These are phyloP conservation scores for Megacollybia platyphylla DNA, from an alignment of 1,284 basidiomycete species.

Conservation along the genomic window DNA sequence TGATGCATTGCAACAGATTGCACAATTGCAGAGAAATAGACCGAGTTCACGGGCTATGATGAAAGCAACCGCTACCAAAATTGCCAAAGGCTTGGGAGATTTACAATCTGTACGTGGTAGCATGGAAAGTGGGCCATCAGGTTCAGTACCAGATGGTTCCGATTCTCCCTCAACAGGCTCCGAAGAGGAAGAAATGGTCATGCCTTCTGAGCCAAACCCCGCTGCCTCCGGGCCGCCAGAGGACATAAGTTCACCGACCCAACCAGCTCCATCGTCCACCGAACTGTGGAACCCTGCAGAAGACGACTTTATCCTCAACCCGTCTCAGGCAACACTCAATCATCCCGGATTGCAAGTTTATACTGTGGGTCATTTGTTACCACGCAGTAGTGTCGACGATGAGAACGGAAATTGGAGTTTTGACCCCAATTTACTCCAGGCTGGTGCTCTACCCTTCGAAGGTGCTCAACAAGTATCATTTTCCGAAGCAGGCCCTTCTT, in stretches of 20 bases:
- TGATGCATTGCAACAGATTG: constrained; percentile 37
- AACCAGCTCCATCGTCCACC: not conserved
- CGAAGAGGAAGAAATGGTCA: constrained; percentile 8
- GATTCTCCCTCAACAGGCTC: constrained; percentile 9
- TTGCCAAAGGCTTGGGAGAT: constrained; percentile 2
- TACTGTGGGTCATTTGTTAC: constrained; percentile 71
- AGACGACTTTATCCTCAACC: not conserved
- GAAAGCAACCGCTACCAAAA: constrained; percentile 2
- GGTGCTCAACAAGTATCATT: constrained; percentile 6
- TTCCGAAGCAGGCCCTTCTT: constrained; percentile 2
- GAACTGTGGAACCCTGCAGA: not conserved
- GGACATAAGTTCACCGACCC: not conserved
- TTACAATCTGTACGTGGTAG: not conserved
- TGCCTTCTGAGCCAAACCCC: constrained; percentile 7
- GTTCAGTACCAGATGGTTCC: not conserved
- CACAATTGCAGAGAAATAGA: constrained; percentile 31
- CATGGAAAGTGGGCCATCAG: constrained; percentile 3
- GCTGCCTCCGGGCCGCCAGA: not conserved
- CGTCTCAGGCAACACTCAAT: not conserved
- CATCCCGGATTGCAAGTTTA: constrained; percentile 71
- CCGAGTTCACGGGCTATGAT: constrained; percentile 14
- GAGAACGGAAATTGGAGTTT: constrained; percentile 48
- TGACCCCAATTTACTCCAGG: constrained; percentile 15
- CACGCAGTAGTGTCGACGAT: constrained; percentile 37
- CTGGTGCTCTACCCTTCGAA: constrained; percentile 6